A percentile compares a stretch with the other conserved stretches of the same genome.
Evolutionary conservation across 2,329 filamentous ascomycete species (phyloP).

Genomic region (Parastagonospora nodorum): DNA sequence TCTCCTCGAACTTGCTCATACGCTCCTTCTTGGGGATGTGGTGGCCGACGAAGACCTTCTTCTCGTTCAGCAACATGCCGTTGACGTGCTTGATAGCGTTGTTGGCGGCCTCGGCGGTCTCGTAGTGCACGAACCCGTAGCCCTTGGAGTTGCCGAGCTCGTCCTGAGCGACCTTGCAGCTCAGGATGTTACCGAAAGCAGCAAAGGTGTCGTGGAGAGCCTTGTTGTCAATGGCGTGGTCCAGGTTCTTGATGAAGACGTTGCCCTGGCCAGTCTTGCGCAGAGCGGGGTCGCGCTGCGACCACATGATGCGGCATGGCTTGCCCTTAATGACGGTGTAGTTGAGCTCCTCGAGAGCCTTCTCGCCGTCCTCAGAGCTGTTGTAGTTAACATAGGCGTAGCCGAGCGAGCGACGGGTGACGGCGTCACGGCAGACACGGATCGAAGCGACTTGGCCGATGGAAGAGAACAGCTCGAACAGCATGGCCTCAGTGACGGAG

Average conservation of each 20-base stretch:
- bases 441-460: slow-evolving; percentile 99
- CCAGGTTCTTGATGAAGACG: slow-evolving; percentile 99
- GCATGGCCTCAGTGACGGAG: slow-evolving; percentile 98
- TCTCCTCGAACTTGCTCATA: slow-evolving; percentile 99
- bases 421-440: slow-evolving; percentile 98
- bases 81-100: slow-evolving; percentile 99
- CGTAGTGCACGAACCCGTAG: slow-evolving; percentile 99
- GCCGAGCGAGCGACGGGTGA: slow-evolving; percentile 96
- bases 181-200: slow-evolving; percentile 98
- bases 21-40: slow-evolving; percentile 99
- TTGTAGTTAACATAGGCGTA: slow-evolving; percentile 99
- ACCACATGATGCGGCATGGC: slow-evolving; percentile 99
- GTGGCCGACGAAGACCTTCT: slow-evolving; percentile 99
- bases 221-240: slow-evolving; percentile 99
- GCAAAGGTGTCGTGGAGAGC: slow-evolving; percentile 98
- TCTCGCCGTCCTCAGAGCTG: slow-evolving; percentile 93
- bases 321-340: slow-evolving; percentile 99
- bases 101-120: slow-evolving; percentile 95
- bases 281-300: slow-evolving; percentile 96
- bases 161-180: slow-evolving; percentile 99
- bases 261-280: slow-evolving; percentile 99
- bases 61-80: slow-evolving; percentile 99
- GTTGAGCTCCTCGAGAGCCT: slow-evolving; percentile 98
- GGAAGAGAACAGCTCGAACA: slow-evolving; percentile 99
- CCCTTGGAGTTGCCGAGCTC: slow-evolving; percentile 97